These are phyloP conservation scores for Hanseniaspora singularis DNA, from an alignment of 805 yeast genomes.

Conservation along the genomic window DNA sequence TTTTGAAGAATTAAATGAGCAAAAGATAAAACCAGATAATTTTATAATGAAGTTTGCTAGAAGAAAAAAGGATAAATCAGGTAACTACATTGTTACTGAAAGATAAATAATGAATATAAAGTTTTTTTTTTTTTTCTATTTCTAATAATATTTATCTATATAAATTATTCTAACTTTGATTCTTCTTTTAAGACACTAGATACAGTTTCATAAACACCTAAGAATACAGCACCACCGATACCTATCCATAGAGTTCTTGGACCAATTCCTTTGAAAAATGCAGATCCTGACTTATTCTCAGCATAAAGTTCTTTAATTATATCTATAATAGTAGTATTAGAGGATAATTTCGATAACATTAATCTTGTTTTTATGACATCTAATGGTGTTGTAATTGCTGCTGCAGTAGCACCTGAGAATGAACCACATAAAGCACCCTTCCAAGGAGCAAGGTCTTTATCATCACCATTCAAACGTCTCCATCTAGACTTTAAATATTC, in stretches of 20 bases:
- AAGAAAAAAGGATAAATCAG: slow-evolving; percentile 38
- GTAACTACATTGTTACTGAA: slow-evolving; percentile 29
- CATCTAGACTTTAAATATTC: slow-evolving; percentile 62
- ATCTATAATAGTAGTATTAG: slow-evolving; percentile 32
- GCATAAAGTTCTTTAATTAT: slow-evolving; percentile 42
- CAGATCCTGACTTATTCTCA: slow-evolving; percentile 57
- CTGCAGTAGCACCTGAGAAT: slow-evolving; percentile 71
- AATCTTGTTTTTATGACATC: slow-evolving; percentile 74
- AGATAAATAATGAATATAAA: slow-evolving; percentile 8
- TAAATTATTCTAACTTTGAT: background rate
- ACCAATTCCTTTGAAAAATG: slow-evolving; percentile 75
- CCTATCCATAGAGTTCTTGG: slow-evolving; percentile 97
- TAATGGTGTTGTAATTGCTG: slow-evolving; percentile 68
- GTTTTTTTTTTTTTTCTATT: background rate
- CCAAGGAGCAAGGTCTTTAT: slow-evolving; percentile 40
- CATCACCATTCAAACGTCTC: slow-evolving; percentile 31
- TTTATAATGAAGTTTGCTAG: slow-evolving; percentile 54
- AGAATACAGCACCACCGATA: slow-evolving; percentile 95
- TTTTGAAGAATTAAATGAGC: slow-evolving; percentile 45
- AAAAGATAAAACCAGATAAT: slow-evolving; percentile 42
- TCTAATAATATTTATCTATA: background rate
- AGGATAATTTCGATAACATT: slow-evolving; percentile 49
- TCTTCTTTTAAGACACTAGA: slow-evolving; percentile 26
- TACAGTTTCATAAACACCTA: slow-evolving; percentile 82
- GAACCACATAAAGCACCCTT: slow-evolving; percentile 81